These are phyloP conservation scores for Cyberlindnera saturnus DNA, from an alignment of 805 yeast species.

Conservation along the genomic window DNA sequence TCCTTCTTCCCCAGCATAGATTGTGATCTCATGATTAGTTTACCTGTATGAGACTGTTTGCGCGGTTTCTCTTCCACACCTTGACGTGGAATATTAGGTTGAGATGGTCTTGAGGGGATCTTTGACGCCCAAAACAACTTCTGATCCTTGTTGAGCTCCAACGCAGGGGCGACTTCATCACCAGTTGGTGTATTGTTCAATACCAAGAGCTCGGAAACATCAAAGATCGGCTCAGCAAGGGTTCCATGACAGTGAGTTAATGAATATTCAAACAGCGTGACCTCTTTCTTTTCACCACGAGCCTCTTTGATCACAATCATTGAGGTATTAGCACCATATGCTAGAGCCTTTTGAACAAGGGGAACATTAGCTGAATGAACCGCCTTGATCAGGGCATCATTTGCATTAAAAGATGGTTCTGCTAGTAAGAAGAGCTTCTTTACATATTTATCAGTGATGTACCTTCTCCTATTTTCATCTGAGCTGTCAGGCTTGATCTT, in stretches of 20 bases:
- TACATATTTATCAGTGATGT: constrained; percentile 61
- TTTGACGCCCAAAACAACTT: constrained; percentile 46
- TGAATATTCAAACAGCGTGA: constrained; percentile 44
- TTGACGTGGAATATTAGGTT: background rate
- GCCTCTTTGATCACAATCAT: constrained; percentile 29
- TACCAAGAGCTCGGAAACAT: constrained; percentile 48
- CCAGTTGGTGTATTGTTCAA: constrained; percentile 52
- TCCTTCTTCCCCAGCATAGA: constrained; percentile 4
- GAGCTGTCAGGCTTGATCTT: constrained; percentile 31
- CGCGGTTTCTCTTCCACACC: background rate
- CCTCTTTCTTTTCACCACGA: constrained; percentile 17
- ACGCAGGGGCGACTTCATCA: constrained; percentile 24
- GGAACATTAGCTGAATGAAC: constrained; percentile 44
- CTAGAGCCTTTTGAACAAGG: constrained; percentile 37
- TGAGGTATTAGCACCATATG: constrained; percentile 43
- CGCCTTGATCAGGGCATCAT: constrained; percentile 42
- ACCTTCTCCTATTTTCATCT: constrained; percentile 46
- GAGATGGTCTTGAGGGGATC: constrained; percentile 16
- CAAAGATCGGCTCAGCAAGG: constrained; percentile 33
- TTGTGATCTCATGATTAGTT: constrained; percentile 3
- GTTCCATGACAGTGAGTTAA: constrained; percentile 36
- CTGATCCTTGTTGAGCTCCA: constrained; percentile 42
- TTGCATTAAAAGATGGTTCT: constrained; percentile 15
- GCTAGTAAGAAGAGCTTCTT: constrained; percentile 37
- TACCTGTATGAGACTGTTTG: constrained; percentile 1